Conservation (phyloP, 331 rosid species). For the Spiraea crenata region DNA sequence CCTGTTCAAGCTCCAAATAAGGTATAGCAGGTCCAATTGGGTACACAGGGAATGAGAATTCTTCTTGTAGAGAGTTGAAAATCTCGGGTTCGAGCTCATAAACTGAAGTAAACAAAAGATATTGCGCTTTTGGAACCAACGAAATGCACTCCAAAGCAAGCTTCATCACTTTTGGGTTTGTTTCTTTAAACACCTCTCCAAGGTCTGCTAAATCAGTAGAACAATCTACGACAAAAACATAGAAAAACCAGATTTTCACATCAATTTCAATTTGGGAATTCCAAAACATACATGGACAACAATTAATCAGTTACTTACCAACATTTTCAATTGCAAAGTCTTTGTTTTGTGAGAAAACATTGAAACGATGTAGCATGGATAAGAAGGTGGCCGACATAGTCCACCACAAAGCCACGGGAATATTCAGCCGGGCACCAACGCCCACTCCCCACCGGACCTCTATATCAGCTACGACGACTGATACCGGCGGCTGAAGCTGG, state of each 20-base stretch:
- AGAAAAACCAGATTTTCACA: constrained; percentile 6
- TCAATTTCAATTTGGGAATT: neutral
- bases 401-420: constrained; percentile 49
- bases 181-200: constrained; percentile 29
- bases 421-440: constrained; percentile 41
- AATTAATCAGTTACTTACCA: constrained; percentile 27
- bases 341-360: constrained; percentile 15
- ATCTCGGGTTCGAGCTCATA: constrained; percentile 49
- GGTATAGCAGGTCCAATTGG: constrained; percentile 63
- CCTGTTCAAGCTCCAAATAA: constrained; percentile 29
- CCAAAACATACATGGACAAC: neutral
- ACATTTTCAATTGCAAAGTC: neutral
- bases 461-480: constrained; percentile 34
- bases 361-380: constrained; percentile 34
- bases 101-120: constrained; percentile 44
- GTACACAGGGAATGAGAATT: constrained; percentile 42
- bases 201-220: constrained; percentile 38
- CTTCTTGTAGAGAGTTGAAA: constrained; percentile 34
- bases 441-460: constrained; percentile 41
- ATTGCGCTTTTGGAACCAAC: constrained; percentile 40
- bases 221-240: constrained; percentile 3
- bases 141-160: constrained; percentile 44
- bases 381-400: constrained; percentile 53
- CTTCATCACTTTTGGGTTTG: constrained; percentile 27
- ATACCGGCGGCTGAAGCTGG: constrained; percentile 31